Evolutionary conservation across 768 basidiomycete genomes (phyloP), one percentile per base, ranked within the genome.

Genomic region (Trametes maxima): DNA sequence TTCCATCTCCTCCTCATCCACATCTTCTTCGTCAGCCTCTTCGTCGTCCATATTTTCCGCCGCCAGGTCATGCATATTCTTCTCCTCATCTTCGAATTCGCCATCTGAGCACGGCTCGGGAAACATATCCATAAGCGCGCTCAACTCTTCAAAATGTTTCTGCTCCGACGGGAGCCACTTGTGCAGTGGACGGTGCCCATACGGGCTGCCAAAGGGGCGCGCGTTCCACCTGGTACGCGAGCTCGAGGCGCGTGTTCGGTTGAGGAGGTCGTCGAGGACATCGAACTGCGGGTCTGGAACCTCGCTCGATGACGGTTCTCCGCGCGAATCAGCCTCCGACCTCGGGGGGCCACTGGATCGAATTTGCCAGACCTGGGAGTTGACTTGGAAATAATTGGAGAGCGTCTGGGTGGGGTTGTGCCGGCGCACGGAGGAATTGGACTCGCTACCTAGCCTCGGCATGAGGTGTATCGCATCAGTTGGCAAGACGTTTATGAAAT

Each of bases 141-240:
- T 43, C 53, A 55, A 19, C 25, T 54, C 60, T 40, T 61, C 60
- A 39, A 50, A 36, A 22, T 54, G 53, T 28, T 55, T 50, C 47
- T 54, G 53, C 13, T 61, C 54, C 2, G 54, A 49, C 1, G 47
- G 54, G 1, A 49, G 33, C 47, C 53, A 51, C 35, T 56, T 62
- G 35, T 50, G 49, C 16, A 62, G 48, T 14, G 54, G 60, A 22
- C 60, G 60, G 1, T 43, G 48, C 17, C 54, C 60, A 35, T 62
- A 62, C 11, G 60, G 60, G 16, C 54, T 62, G 1, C 60, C 60
- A 25, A 45, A 50, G 7, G 54, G 33, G 40, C 60, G 60, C 60
- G 54, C 60, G 48, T 62, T 62, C 60, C 60, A 62, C 43, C 60
- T 43, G 3, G 54, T 62, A 42, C 60, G 60, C 46, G 60, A 62